Evolutionary conservation across 352 stramenopile species (phyloP), one percentile per base, ranked within the genome.

Genomic region (Globisporangium orthogonon): DNA sequence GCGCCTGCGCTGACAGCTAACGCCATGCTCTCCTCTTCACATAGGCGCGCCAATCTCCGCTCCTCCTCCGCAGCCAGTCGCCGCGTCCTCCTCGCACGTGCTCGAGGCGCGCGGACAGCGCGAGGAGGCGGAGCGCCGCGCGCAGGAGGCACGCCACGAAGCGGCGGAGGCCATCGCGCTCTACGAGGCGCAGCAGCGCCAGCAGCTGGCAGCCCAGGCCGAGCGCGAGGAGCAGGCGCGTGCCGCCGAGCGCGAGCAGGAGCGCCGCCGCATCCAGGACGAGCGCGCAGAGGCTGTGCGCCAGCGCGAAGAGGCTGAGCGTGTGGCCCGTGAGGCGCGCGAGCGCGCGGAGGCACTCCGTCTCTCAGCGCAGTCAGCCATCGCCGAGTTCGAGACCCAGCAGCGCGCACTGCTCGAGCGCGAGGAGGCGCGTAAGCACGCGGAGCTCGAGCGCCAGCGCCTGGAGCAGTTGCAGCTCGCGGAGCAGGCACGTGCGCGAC

Each of bases 341-440:
- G 83, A 90, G 40, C 72, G 78, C 13, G 80, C 80, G 1, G 80
- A 93, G 29, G 69, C 78, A 5, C 80, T 85, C 62, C 64, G 74
- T 3, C 55, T 74, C 13, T 86, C 76, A n/a, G 81, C 81, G 14
- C 64, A 84, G 61, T 72, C 58, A 23, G 82, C 78, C 9, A 75
- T 91, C 50, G 65, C 61, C 28, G 78, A 91, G 48, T 88, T 78
- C 31, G 81, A 91, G 45, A 63, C 58, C 17, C 78, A 91, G 63
- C 81, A 89, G 57, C 70, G 73, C 28, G 66, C 72, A n/a, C 66
- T 70, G 4, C 58, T 72, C 30, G 81, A 91, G 62, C 73, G 76
- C 10, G 81, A 88, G 45, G 82, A 84, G 39, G 60, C 61, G n/a
- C 72, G 78, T 31, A 76, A 76, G 63, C 77, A 89, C 31, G 45